Evolutionary conservation across 768 basidiomycete genomes (phyloP).

Genomic region (Collybiopsis luxurians): DNA sequence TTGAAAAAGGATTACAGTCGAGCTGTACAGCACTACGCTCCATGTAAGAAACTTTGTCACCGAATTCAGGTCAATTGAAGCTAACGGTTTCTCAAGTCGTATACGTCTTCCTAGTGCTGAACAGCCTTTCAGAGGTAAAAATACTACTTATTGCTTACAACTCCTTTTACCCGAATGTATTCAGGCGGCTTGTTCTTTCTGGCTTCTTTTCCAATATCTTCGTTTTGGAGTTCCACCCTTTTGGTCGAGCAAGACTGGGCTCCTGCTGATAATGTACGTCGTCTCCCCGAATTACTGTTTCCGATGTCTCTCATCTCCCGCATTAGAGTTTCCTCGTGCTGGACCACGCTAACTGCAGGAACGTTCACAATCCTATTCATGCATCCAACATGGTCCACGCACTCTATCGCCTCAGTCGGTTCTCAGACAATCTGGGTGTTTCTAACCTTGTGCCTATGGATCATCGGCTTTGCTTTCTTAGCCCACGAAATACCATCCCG

Average conservation of each 20-base stretch:
- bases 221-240: background rate
- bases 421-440: background rate
- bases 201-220: background rate
- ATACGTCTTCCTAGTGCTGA: background rate
- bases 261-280: background rate
- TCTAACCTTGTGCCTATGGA: background rate
- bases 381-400: constrained; percentile 2
- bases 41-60: background rate
- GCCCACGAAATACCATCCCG: background rate
- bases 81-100: background rate
- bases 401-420: background rate
- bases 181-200: background rate
- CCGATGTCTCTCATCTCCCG: background rate
- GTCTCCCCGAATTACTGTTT: background rate
- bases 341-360: background rate
- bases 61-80: too few relatives aligned
- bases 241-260: background rate
- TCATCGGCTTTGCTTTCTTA: background rate
- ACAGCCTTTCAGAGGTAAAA: background rate
- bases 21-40: background rate
- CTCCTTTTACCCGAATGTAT: background rate
- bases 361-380: background rate
- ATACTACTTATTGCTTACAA: too few relatives aligned
- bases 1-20: background rate
- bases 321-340: background rate